phyloP scores from a whole-genome alignment of 495 filamentous ascomycete species.

The Xylaria castorea region DNA sequence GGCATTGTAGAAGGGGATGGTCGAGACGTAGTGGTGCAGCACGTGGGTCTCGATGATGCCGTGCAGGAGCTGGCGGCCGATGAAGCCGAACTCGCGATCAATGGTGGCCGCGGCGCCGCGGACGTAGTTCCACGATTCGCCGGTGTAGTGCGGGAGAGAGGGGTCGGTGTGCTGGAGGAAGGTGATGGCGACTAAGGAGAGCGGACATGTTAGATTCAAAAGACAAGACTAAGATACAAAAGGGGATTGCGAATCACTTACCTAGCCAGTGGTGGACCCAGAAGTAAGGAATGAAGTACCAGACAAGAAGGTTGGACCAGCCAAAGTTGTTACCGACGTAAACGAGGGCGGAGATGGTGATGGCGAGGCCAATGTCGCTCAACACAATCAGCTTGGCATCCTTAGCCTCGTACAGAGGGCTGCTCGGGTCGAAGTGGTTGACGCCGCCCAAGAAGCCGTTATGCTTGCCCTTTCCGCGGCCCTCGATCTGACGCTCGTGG shows the following conservation, averaged over 20 bases:
- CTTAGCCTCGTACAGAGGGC: slow-evolving; percentile 90
- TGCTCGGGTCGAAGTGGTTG: slow-evolving; percentile 91
- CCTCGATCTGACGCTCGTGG: slow-evolving; percentile 85
- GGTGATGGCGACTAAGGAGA: slow-evolving; percentile 73
- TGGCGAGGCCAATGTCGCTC: slow-evolving; percentile 79
- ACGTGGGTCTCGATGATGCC: slow-evolving; percentile 94
- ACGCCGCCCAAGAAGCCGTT: slow-evolving; percentile 83
- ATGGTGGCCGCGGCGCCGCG: slow-evolving; percentile 87
- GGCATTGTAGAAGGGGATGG: slow-evolving; percentile 90
- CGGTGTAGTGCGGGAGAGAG: slow-evolving; percentile 80
- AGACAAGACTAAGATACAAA: background rate
- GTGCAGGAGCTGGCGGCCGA: slow-evolving; percentile 84
- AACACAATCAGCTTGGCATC: slow-evolving; percentile 82
- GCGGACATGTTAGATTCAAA: background rate
- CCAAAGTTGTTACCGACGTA: slow-evolving; percentile 76
- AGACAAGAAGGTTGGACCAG: slow-evolving; percentile 83
- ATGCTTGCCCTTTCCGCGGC: slow-evolving; percentile 84
- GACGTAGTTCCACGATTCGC: slow-evolving; percentile 80
- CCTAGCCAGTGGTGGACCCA: slow-evolving; percentile 99
- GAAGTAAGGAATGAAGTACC: slow-evolving; percentile 93
- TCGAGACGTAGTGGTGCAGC: slow-evolving; percentile 83
- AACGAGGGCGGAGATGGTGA: slow-evolving; percentile 60
- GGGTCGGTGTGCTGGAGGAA: slow-evolving; percentile 93
- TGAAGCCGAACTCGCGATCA: slow-evolving; percentile 88
- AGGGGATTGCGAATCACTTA: slow-evolving; percentile 47